These are phyloP conservation scores for Pythium brachiatum DNA, from an alignment of 352 stramenopile genomes.

Conservation along the genomic window DNA sequence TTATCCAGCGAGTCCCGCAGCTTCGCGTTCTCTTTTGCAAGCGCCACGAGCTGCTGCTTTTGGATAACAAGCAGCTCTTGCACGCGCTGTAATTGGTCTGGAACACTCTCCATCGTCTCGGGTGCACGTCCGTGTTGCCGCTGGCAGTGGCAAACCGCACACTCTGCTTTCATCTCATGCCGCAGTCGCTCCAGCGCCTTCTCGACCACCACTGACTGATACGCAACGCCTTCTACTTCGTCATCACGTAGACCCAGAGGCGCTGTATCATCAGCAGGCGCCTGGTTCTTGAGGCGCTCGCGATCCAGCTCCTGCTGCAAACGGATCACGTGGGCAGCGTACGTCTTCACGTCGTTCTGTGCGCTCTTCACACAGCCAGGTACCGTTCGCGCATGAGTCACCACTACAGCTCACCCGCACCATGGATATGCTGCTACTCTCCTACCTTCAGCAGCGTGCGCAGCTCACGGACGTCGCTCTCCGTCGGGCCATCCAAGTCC, in stretches of 20 bases:
- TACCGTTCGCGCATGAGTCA: neutral
- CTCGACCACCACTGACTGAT: neutral
- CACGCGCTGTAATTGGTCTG: constrained; percentile 2
- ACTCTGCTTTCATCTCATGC: neutral
- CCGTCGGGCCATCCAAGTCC: neutral
- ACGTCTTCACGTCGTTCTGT: constrained; percentile 28
- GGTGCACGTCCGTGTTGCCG: neutral
- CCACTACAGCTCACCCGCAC: neutral
- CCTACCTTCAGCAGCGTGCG: constrained; percentile 17
- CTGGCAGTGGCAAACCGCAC: constrained; percentile 16
- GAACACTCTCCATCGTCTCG: neutral
- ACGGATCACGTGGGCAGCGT: constrained; percentile 23
- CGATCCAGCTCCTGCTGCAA: constrained; percentile 26
- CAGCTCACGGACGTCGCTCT: constrained; percentile 19
- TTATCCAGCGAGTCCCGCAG: constrained; percentile 26
- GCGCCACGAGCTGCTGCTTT: constrained; percentile 8
- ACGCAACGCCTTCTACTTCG: neutral
- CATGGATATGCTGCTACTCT: neutral
- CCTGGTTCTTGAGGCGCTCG: constrained; percentile 11
- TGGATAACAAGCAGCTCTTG: constrained; percentile 20
- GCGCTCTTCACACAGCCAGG: constrained; percentile 12
- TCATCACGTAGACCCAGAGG: neutral
- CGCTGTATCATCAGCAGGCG: neutral
- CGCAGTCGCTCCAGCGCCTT: constrained; percentile 3
- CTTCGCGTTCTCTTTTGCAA: constrained; percentile 28